Conservation (phyloP, 1,284 basidiomycete species). For the Sporisorium sorghi region DNA sequence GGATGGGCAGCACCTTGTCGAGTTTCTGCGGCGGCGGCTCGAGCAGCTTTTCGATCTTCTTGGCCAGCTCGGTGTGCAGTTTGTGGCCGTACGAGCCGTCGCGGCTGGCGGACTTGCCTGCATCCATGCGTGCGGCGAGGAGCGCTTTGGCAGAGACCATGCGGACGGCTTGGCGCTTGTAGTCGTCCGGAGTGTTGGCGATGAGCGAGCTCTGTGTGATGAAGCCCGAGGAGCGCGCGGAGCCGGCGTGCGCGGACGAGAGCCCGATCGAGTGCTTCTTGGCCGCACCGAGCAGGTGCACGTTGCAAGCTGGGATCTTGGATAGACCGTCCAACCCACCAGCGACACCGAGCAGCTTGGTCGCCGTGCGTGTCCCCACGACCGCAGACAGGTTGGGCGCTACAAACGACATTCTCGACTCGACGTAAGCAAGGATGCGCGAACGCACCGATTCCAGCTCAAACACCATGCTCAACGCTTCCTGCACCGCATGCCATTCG, state of each 20-base stretch:
- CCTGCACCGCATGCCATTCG: slow-evolving; percentile 84
- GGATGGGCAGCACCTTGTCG: slow-evolving; percentile 92
- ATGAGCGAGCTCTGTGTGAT: slow-evolving; percentile 92
- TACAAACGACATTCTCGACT: slow-evolving; percentile 96
- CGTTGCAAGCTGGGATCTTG: slow-evolving; percentile 95
- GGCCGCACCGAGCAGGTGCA: slow-evolving; percentile 92
- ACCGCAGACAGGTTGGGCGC: slow-evolving; percentile 98
- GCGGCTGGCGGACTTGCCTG: slow-evolving; percentile 77
- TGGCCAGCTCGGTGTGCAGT: slow-evolving; percentile 86
- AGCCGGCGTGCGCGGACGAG: slow-evolving; percentile 75
- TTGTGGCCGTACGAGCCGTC: slow-evolving; percentile 85
- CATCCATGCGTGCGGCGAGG: slow-evolving; percentile 93
- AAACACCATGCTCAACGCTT: slow-evolving; percentile 87
- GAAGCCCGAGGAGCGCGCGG: slow-evolving; percentile 88
- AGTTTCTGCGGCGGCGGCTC: slow-evolving; percentile 95
- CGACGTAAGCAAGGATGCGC: slow-evolving; percentile 95
- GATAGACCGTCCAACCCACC: slow-evolving; percentile 90
- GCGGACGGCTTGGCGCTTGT: slow-evolving; percentile 89
- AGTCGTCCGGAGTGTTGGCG: slow-evolving; percentile 86
- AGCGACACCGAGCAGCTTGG: slow-evolving; percentile 95
- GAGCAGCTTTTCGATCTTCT: slow-evolving; percentile 88
- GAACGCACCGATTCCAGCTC: slow-evolving; percentile 87
- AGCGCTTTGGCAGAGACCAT: slow-evolving; percentile 92
- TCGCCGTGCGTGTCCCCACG: slow-evolving; percentile 96
- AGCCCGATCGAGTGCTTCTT: slow-evolving; percentile 89